These are phyloP conservation scores for Smallanthus sonchifolius DNA, from an alignment of 129 eudicot genomes.

Conservation along the genomic window DNA sequence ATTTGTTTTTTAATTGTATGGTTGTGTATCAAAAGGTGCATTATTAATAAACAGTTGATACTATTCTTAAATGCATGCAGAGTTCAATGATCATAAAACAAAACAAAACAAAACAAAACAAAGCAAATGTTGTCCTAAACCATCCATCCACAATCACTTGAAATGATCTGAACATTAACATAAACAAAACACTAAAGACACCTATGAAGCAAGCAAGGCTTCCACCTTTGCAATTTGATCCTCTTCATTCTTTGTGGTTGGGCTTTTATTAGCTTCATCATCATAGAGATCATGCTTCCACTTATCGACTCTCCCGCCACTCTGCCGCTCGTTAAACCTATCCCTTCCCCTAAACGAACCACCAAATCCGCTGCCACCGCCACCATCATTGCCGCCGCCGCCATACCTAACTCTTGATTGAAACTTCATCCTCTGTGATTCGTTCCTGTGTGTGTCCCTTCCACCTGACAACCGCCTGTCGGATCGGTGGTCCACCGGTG, in stretches of 20 bases:
- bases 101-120: background rate
- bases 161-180: constrained; percentile 17
- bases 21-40: constrained; percentile 10
- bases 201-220: constrained; percentile 68
- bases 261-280: constrained; percentile 79
- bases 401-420: constrained; percentile 42
- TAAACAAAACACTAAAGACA: constrained; percentile 9
- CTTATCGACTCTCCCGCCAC: constrained; percentile 61
- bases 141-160: background rate
- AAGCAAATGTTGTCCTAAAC: background rate
- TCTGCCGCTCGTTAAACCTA: constrained; percentile 38
- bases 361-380: constrained; percentile 29
- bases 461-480: constrained; percentile 39
- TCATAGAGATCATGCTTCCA: constrained; percentile 96
- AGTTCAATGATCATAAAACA: constrained; percentile 8
- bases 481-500: constrained; percentile 29
- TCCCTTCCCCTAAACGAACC: constrained; percentile 51
- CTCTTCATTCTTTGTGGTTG: constrained; percentile 69
- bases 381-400: constrained; percentile 29
- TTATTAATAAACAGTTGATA: constrained; percentile 5
- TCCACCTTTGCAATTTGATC: constrained; percentile 93
- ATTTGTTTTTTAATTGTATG: constrained; percentile 4
- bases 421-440: constrained; percentile 36
- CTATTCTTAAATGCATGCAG: background rate
- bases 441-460: constrained; percentile 36